Conservation (phyloP, 495 filamentous ascomycete genomes). For the Penicillium ochrochloron region DNA sequence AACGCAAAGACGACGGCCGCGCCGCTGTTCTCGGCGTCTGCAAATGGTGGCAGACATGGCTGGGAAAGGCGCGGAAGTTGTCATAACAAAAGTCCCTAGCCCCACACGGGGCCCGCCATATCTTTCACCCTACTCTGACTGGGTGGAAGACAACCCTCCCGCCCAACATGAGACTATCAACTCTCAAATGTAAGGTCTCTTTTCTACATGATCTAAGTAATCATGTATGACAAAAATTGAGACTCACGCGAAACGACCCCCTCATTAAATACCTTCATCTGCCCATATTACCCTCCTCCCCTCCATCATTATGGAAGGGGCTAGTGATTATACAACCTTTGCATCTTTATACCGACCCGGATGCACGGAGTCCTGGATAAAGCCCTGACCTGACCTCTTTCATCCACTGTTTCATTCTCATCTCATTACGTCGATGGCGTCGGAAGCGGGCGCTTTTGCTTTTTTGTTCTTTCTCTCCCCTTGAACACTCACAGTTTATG, state of each 20-base stretch:
- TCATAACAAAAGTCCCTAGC: slow-evolving; percentile 14
- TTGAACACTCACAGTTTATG: not conserved
- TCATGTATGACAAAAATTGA: slow-evolving; percentile 1
- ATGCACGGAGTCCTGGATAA: slow-evolving; percentile 25
- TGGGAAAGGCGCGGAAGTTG: slow-evolving; percentile 46
- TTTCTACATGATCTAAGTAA: not conserved
- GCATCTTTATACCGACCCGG: slow-evolving; percentile 7
- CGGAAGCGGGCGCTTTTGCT: slow-evolving; percentile 14
- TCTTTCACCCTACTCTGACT: not conserved
- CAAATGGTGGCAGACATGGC: slow-evolving; percentile 65
- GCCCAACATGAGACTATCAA: not conserved
- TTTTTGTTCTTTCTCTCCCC: not conserved
- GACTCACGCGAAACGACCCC: slow-evolving; percentile 26
- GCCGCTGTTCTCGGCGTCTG: slow-evolving; percentile 63
- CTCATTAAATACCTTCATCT: slow-evolving; percentile 15
- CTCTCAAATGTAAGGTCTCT: not conserved
- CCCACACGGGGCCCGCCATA: not conserved
- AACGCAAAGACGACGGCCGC: slow-evolving; percentile 64
- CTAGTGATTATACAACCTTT: slow-evolving; percentile 22
- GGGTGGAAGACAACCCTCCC: not conserved
- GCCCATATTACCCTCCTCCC: slow-evolving; percentile 19
- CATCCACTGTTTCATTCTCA: not conserved
- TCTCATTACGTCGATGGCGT: slow-evolving; percentile 16
- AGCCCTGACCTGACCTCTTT: not conserved
- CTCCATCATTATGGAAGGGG: slow-evolving; percentile 6